Conservation (phyloP, 768 basidiomycete genomes). For the Suillus placidus region DNA sequence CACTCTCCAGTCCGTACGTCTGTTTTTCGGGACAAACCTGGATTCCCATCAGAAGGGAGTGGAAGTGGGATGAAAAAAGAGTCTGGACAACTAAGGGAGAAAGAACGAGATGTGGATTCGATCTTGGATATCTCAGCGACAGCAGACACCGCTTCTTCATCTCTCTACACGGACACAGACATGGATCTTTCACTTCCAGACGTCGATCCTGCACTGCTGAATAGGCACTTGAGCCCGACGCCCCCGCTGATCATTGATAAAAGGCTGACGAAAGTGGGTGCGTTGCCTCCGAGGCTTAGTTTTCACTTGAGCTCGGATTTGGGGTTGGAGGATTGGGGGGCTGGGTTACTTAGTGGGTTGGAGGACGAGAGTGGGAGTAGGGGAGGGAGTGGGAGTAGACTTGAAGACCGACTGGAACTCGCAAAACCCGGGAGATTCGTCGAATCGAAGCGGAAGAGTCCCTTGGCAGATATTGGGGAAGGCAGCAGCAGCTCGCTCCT, state of each 20-base stretch:
- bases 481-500: conserved; percentile 3
- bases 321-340: conserved; percentile 57
- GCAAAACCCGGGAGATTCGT: background rate
- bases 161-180: conserved; percentile 16
- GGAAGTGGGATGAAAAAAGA: conserved; percentile 1
- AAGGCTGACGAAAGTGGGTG: conserved; percentile 12
- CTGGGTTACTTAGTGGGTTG: conserved; percentile 55
- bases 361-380: conserved; percentile 33
- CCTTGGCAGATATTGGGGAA: conserved; percentile 10
- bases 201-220: conserved; percentile 13
- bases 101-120: conserved; percentile 20
- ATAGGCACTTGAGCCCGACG: conserved; percentile 21
- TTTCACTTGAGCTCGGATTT: conserved; percentile 44
- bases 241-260: conserved; percentile 38
- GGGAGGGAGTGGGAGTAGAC: background rate
- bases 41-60: background rate
- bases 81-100: conserved; percentile 10
- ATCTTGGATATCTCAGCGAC: conserved; percentile 29
- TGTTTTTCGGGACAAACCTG: conserved; percentile 24
- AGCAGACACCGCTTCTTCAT: conserved; percentile 12
- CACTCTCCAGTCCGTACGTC: conserved; percentile 24
- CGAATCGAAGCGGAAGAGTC: conserved; percentile 7
- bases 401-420: background rate
- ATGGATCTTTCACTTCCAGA: conserved; percentile 8
- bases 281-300: conserved; percentile 55